Evolutionary conservation across 2,329 filamentous ascomycete species (phyloP), one percentile per base, ranked within the genome.

Genomic region (Trichoderma sp.): DNA sequence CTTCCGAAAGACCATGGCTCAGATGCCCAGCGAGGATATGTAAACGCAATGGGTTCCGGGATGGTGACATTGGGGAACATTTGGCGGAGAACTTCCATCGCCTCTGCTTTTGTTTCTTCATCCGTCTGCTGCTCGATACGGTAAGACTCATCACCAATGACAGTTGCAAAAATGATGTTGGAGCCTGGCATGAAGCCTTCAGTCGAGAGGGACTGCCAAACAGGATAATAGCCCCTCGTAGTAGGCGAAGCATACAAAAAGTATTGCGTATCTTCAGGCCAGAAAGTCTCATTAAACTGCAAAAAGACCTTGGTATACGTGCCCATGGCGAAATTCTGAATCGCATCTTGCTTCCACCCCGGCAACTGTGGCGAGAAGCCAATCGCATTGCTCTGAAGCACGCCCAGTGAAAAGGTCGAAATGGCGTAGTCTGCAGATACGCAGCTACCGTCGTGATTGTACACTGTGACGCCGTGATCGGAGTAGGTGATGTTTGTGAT

Each of bases 261-360:
- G 77, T 82, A 88, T 77, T 88, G 82, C 0, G 81, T 84, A 18
- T 85, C 82, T 0, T 83, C 80, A 0, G 78, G 84, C 92, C 92
- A 94, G 82, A 94, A 94, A 0, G 90, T 89, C 73, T 91, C 85
- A 76, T 91, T 86, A 82, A 93, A 94, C 77, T 93, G 92, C 76
- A 92, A 84, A 83, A 94, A 94, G 76, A 94, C 89, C 81, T 94
- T 94, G 69, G 91, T 94, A 83, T 93, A 94, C 0, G 91, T 93
- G 7, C 90, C 92, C 89, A 94, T 93, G 76, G 87, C 85, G 81
- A 93, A 93, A 50, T 88, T 90, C 3, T 89, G 87, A 69, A 94
- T 92, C 0, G 90, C 89, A 3, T 86, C 87, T 16, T 87, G 85
- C 82, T 94, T 94, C 92, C 91, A 93, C 3, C 82, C 81, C 0